phyloP scores from a whole-genome alignment of 805 yeast genomes.

The Candida xyloterini region DNA sequence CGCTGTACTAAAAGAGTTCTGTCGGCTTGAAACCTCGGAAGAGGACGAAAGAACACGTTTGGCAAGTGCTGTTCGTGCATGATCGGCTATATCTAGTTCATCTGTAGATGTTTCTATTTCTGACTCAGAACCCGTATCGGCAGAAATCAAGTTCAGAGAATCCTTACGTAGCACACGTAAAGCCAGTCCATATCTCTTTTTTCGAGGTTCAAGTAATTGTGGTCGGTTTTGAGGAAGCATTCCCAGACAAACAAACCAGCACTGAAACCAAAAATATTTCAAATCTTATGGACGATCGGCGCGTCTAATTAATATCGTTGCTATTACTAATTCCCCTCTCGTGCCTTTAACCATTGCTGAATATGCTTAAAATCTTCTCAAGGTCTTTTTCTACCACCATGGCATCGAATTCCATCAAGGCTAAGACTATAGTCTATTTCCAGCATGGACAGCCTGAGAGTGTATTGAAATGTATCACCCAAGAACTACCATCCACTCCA shows the following conservation, averaged over 20 bases:
- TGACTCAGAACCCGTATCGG: slow-evolving; percentile 5
- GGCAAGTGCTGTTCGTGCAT: background rate
- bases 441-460: slow-evolving; percentile 66
- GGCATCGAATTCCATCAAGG: slow-evolving; percentile 19
- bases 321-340: too few species aligned
- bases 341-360: background rate
- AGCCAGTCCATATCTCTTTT: background rate
- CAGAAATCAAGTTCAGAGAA: background rate
- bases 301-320: background rate
- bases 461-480: slow-evolving; percentile 50
- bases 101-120: slow-evolving; percentile 9
- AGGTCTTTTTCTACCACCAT: slow-evolving; percentile 10
- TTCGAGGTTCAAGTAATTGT: background rate
- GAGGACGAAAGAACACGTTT: slow-evolving; percentile 14
- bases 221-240: background rate
- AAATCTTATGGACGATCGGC: slow-evolving; percentile 1
- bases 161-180: background rate
- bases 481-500: slow-evolving; percentile 45
- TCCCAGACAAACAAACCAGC: background rate
- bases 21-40: slow-evolving; percentile 17
- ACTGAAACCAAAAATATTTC: background rate
- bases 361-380: background rate
- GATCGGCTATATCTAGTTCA: slow-evolving; percentile 10
- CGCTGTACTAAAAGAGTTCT: slow-evolving; percentile 16
- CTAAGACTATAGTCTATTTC: slow-evolving; percentile 66